Percentiles rank a stretch among this genome's conserved stretches.
phyloP scores from a whole-genome alignment of 768 basidiomycete genomes.

The Mycena vulgaris region DNA sequence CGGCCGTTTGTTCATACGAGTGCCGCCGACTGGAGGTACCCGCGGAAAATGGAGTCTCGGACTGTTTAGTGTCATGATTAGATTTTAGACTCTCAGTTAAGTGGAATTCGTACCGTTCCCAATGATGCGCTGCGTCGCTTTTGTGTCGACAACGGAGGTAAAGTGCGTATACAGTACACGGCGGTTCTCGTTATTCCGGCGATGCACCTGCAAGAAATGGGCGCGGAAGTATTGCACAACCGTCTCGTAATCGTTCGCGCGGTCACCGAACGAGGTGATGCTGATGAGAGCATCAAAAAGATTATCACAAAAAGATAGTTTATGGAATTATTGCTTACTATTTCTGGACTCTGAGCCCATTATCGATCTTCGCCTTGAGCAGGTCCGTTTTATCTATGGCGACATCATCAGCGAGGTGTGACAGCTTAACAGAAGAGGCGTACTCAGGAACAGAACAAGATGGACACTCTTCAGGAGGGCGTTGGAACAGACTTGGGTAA shows the following conservation, averaged over 20 bases:
- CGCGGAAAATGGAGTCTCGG: conserved; percentile 83
- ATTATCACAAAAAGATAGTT: conserved; percentile 7
- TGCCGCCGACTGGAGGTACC: conserved; percentile 80
- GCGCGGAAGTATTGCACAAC: conserved; percentile 91
- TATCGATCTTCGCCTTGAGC: conserved; percentile 78
- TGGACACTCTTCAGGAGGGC: conserved; percentile 81
- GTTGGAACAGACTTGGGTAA: conserved; percentile 89
- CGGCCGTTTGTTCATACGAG: conserved; percentile 61
- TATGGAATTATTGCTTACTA: conserved; percentile 76
- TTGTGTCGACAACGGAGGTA: conserved; percentile 88
- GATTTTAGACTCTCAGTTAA: conserved; percentile 16
- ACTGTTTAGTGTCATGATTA: conserved; percentile 56
- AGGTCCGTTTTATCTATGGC: conserved; percentile 83
- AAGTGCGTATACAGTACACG: conserved; percentile 88
- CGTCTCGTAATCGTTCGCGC: conserved; percentile 85
- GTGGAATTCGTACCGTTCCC: conserved; percentile 70
- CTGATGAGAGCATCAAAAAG: conserved; percentile 53
- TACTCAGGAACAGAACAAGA: conserved; percentile 72
- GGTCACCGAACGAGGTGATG: conserved; percentile 86
- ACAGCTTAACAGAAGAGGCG: conserved; percentile 41
- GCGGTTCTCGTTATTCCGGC: conserved; percentile 83
- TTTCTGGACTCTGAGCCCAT: conserved; percentile 80
- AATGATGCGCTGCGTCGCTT: conserved; percentile 87
- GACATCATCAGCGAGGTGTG: conserved; percentile 20
- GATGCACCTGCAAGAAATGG: conserved; percentile 88